phyloP scores from a whole-genome alignment of 768 basidiomycete genomes.

The Gautieria morchelliformis region DNA sequence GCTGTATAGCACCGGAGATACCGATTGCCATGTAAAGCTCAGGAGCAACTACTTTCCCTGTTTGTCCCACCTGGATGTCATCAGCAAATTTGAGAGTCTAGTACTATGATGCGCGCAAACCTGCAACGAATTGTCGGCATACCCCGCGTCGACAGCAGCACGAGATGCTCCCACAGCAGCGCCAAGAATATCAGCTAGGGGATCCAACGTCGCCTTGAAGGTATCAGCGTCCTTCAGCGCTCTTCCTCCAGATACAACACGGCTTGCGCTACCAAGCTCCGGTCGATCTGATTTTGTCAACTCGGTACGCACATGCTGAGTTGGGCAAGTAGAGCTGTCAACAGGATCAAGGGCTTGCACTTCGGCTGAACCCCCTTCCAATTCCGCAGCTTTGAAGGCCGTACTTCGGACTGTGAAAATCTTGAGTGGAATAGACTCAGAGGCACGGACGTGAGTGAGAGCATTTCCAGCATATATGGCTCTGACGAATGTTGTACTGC shows the following conservation, averaged over 20 bases:
- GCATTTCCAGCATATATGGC: slow-evolving; percentile 99
- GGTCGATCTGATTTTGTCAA: slow-evolving; percentile 88
- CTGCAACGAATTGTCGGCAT: slow-evolving; percentile 94
- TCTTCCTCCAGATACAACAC: slow-evolving; percentile 91
- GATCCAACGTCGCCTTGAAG: slow-evolving; percentile 79
- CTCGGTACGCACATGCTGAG: slow-evolving; percentile 61
- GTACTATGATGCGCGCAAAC: neutral
- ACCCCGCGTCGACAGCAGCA: slow-evolving; percentile 96
- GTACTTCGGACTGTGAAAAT: slow-evolving; percentile 93
- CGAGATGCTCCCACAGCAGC: slow-evolving; percentile 98
- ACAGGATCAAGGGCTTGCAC: slow-evolving; percentile 56
- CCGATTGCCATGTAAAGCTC: slow-evolving; percentile 94
- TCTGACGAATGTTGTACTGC: slow-evolving; percentile 78
- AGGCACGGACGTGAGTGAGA: slow-evolving; percentile 80
- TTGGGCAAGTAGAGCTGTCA: slow-evolving; percentile 43
- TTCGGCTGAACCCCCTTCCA: slow-evolving; percentile 46
- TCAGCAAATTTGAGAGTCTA: neutral
- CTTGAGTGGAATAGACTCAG: slow-evolving; percentile 72
- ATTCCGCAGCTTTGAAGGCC: slow-evolving; percentile 62
- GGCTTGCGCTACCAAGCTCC: slow-evolving; percentile 76
- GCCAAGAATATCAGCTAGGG: slow-evolving; percentile 85
- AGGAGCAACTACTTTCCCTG: slow-evolving; percentile 96
- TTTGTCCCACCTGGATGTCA: slow-evolving; percentile 71
- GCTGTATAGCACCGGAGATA: slow-evolving; percentile 98
- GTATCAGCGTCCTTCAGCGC: slow-evolving; percentile 91